phyloP scores from a whole-genome alignment of 1,284 basidiomycete genomes.

The Limonomyces culmigenus region DNA sequence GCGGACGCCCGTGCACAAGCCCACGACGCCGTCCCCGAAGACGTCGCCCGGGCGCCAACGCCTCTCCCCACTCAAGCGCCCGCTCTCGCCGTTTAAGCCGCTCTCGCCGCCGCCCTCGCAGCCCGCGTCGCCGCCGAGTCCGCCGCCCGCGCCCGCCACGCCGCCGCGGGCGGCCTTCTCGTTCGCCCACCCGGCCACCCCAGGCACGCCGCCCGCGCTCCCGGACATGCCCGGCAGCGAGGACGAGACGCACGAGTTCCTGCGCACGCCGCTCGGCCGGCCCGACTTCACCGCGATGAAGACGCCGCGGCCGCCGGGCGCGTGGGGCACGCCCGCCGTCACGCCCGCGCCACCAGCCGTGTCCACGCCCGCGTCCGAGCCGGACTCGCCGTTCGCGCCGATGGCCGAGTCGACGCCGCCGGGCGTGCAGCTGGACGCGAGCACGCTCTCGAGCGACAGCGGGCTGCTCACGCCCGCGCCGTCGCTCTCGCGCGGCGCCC shows the following conservation, averaged over 20 bases:
- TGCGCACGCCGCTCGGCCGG: slow-evolving; percentile 10
- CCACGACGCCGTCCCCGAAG: not conserved
- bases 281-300: slow-evolving; percentile 23
- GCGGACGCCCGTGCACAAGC: not conserved
- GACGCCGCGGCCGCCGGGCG: slow-evolving; percentile 55
- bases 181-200: slow-evolving; percentile 45
- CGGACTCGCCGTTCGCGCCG: not conserved
- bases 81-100: too few relatives aligned
- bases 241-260: slow-evolving; percentile 19
- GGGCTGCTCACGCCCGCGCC: slow-evolving; percentile 16
- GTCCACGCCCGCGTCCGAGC: not conserved
- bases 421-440: slow-evolving; percentile 2
- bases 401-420: not conserved
- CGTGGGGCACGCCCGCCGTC: slow-evolving; percentile 48
- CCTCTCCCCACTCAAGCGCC: not conserved
- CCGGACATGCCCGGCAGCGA: slow-evolving; percentile 40
- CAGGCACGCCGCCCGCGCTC: slow-evolving; percentile 24
- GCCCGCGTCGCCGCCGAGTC: slow-evolving; percentile 18
- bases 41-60: not conserved
- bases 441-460: slow-evolving; percentile 6
- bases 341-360: slow-evolving; percentile 9
- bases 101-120: slow-evolving; percentile 7
- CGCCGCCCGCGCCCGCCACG: slow-evolving; percentile 22
- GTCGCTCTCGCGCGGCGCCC: slow-evolving; percentile 16
- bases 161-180: slow-evolving; percentile 20